A percentile compares a stretch with the other conserved stretches of the same genome.
These are phyloP conservation scores for Achaetomium macrosporum DNA, from an alignment of 2,329 filamentous ascomycete species.

Conservation along the genomic window DNA sequence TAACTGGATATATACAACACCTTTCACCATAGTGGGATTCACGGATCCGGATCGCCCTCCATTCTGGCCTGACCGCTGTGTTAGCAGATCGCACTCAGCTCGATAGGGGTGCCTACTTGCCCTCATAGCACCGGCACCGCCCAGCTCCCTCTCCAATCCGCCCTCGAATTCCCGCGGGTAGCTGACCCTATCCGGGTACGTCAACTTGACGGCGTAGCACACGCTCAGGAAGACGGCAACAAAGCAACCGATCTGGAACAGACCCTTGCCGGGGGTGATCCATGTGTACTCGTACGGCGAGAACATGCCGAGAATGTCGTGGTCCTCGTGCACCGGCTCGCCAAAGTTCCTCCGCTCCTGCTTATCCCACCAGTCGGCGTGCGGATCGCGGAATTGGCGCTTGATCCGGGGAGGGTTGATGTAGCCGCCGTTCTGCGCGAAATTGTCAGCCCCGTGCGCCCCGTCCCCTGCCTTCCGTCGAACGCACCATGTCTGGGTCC, in stretches of 20 bases:
- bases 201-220: conserved; percentile 59
- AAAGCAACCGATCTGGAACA: conserved; percentile 63
- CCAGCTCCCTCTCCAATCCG: conserved; percentile 69
- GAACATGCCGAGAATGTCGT: conserved; percentile 88
- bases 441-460: conserved; percentile 20
- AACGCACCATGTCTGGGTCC: conserved; percentile 58
- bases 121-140: conserved; percentile 59
- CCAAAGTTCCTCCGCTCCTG: conserved; percentile 96
- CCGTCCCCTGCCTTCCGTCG: not conserved
- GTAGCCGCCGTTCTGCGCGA: conserved; percentile 71
- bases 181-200: conserved; percentile 67
- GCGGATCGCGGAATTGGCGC: conserved; percentile 86
- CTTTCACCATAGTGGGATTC: conserved; percentile 12
- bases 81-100: conserved; percentile 14
- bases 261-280: conserved; percentile 62
- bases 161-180: conserved; percentile 66
- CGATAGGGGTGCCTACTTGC: conserved; percentile 44
- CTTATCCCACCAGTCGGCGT: conserved; percentile 94
- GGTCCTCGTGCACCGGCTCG: conserved; percentile 93
- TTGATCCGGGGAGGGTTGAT: conserved; percentile 74
- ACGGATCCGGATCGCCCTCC: conserved; percentile 50
- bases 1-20: conserved; percentile 17
- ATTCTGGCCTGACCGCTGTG: conserved; percentile 42
- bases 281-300: conserved; percentile 86
- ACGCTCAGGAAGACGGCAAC: conserved; percentile 57